Conservation (phyloP, 2,329 filamentous ascomycete species). For the Colletotrichum plurivorum region DNA sequence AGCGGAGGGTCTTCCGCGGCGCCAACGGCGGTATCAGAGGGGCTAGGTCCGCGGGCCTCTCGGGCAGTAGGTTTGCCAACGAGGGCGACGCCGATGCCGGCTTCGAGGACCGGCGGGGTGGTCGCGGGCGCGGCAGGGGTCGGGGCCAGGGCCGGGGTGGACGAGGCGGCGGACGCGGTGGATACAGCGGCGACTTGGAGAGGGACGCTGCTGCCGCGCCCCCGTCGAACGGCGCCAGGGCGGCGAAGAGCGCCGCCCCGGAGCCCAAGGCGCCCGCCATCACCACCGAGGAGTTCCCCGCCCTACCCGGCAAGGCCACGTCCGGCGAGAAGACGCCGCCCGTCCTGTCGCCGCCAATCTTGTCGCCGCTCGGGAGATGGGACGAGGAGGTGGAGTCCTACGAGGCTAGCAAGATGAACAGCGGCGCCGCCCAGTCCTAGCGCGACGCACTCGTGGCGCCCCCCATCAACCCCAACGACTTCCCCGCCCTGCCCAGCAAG, state of each 20-base stretch:
- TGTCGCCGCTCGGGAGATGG: conserved; percentile 63
- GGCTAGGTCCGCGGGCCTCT: conserved; percentile 53
- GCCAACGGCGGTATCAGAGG: conserved; percentile 59
- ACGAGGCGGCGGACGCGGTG: conserved; percentile 49
- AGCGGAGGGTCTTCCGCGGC: conserved; percentile 57
- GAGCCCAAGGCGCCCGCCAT: conserved; percentile 52
- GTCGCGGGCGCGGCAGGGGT: conserved; percentile 42
- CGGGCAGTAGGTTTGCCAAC: conserved; percentile 59
- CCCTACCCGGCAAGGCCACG: conserved; percentile 48
- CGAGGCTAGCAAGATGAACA: conserved; percentile 49
- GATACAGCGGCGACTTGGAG: conserved; percentile 49
- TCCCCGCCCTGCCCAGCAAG: no score
- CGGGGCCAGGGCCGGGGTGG: conserved; percentile 46
- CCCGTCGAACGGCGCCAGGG: conserved; percentile 25
- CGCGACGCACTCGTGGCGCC: no score
- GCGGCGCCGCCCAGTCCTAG: conserved; percentile 20
- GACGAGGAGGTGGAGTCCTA: conserved; percentile 71
- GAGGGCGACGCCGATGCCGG: conserved; percentile 48
- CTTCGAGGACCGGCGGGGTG: conserved; percentile 38
- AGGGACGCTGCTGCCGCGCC: conserved; percentile 46
- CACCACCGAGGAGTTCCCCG: conserved; percentile 56
- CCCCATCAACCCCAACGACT: no score
- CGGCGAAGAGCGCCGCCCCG: conserved; percentile 39
- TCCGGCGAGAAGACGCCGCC: conserved; percentile 42
- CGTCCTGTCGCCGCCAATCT: conserved; percentile 52